Conservation (phyloP, 2,329 filamentous ascomycete genomes). For the Xylariaceae sp. region DNA sequence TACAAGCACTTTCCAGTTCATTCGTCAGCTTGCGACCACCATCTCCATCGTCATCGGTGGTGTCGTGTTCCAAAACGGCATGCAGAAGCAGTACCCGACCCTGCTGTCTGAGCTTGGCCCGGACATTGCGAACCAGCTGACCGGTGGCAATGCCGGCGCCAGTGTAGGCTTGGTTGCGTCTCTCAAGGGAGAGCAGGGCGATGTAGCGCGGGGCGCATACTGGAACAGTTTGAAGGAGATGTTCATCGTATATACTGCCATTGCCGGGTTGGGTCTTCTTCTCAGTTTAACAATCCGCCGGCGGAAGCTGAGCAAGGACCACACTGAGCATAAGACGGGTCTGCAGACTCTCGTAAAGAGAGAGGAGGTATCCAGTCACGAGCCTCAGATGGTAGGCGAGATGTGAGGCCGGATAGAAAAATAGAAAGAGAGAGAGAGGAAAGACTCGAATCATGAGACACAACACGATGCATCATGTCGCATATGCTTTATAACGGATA, state of each 20-base stretch:
- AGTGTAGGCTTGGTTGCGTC: constrained; percentile 45
- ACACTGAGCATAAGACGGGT: constrained; percentile 55
- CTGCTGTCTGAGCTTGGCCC: constrained; percentile 48
- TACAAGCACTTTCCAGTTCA: constrained; percentile 62
- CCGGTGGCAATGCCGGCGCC: constrained; percentile 46
- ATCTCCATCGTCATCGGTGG: constrained; percentile 67
- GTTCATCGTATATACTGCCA: constrained; percentile 52
- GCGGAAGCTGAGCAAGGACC: constrained; percentile 48
- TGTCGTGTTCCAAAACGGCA: constrained; percentile 74
- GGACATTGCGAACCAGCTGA: constrained; percentile 41
- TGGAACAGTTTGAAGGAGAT: constrained; percentile 48
- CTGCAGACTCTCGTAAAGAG: constrained; percentile 36
- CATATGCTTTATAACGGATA: background rate
- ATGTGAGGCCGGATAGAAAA: constrained; percentile 3
- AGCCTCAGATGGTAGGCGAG: constrained; percentile 10
- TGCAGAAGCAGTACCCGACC: constrained; percentile 49
- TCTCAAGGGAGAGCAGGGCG: constrained; percentile 39
- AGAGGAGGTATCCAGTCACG: constrained; percentile 4
- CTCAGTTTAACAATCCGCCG: constrained; percentile 45
- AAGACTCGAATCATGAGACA: background rate
- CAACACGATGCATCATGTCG: background rate
- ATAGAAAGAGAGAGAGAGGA: no score
- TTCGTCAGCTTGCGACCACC: constrained; percentile 63
- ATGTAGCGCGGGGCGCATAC: constrained; percentile 38
- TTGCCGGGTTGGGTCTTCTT: constrained; percentile 44